phyloP scores from a whole-genome alignment of 805 yeast genomes.

The Ogataea allantospora region DNA sequence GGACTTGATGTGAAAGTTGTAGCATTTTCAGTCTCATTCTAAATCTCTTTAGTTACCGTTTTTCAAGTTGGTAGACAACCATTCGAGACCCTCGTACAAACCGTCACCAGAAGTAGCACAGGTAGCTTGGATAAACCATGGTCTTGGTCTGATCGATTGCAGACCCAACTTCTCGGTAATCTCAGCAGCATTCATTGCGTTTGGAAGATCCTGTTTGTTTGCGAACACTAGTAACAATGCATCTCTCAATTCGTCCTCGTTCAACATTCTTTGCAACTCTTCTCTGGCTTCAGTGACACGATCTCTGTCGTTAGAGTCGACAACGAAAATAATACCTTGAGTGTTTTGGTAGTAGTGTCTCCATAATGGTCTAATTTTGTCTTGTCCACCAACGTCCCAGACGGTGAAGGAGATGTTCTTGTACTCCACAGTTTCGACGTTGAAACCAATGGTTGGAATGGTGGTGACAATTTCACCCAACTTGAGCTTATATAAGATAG shows the following conservation, averaged over 20 bases:
- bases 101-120: slow-evolving; percentile 99
- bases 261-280: slow-evolving; percentile 96
- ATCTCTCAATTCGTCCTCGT: slow-evolving; percentile 97
- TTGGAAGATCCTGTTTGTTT: slow-evolving; percentile 98
- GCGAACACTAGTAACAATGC: slow-evolving; percentile 95
- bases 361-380: slow-evolving; percentile 98
- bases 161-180: slow-evolving; percentile 95
- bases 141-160: slow-evolving; percentile 96
- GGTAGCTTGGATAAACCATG: slow-evolving; percentile 98
- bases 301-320: slow-evolving; percentile 96
- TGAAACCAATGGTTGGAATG: slow-evolving; percentile 95
- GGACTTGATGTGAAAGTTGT: slow-evolving; percentile 6
- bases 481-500: slow-evolving; percentile 91
- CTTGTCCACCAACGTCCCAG: slow-evolving; percentile 99
- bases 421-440: slow-evolving; percentile 96
- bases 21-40: slow-evolving; percentile 17
- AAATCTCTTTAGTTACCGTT: slow-evolving; percentile 42
- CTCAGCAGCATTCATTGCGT: slow-evolving; percentile 98
- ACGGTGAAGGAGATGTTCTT: slow-evolving; percentile 95
- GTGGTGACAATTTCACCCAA: slow-evolving; percentile 96
- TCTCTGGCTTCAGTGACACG: slow-evolving; percentile 98
- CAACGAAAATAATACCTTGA: slow-evolving; percentile 96
- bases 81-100: slow-evolving; percentile 94
- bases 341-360: slow-evolving; percentile 98
- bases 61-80: slow-evolving; percentile 91